Conservation (phyloP, 108 stramenopile genomes). For the Cyclotella distinguenda region DNA sequence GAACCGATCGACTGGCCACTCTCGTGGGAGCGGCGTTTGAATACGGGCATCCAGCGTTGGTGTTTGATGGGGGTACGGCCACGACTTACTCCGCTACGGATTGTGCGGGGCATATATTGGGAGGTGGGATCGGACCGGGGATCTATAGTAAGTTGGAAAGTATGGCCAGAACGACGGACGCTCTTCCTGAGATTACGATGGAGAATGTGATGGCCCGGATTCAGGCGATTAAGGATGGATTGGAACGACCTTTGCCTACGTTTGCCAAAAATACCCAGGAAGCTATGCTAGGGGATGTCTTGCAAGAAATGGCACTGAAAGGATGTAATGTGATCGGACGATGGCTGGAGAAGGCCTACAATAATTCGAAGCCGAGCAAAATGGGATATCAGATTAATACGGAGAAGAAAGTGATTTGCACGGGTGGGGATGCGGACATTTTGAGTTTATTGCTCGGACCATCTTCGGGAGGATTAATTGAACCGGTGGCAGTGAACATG, state of each 20-base stretch:
- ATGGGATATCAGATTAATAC: constrained; percentile 18
- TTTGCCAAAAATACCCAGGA: constrained; percentile 55
- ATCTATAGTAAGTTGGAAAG: constrained; percentile 41
- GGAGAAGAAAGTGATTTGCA: constrained; percentile 39
- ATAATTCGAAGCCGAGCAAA: constrained; percentile 13
- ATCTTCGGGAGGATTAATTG: constrained; percentile 34
- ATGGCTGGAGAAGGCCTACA: constrained; percentile 40
- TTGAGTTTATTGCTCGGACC: constrained; percentile 39
- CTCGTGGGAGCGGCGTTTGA: constrained; percentile 49
- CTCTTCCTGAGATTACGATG: constrained; percentile 49
- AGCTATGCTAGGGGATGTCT: constrained; percentile 56
- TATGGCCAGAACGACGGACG: constrained; percentile 52
- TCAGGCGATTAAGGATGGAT: constrained; percentile 4
- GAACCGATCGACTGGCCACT: constrained; percentile 67
- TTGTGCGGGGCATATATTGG: constrained; percentile 56
- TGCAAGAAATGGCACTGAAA: constrained; percentile 55
- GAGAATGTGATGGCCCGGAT: constrained; percentile 32
- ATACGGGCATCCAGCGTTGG: constrained; percentile 52
- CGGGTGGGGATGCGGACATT: constrained; percentile 69
- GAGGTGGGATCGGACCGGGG: constrained; percentile 77
- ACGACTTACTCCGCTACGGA: constrained; percentile 71
- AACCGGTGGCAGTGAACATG: constrained; percentile 1
- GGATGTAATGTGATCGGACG: constrained; percentile 47
- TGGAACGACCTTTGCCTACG: constrained; percentile 44
- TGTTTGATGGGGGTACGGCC: constrained; percentile 75